A percentile compares a stretch with the other conserved stretches of the same genome.
phyloP scores from a whole-genome alignment of 176 grass and related monocot genomes.

The Carex parvula region DNA sequence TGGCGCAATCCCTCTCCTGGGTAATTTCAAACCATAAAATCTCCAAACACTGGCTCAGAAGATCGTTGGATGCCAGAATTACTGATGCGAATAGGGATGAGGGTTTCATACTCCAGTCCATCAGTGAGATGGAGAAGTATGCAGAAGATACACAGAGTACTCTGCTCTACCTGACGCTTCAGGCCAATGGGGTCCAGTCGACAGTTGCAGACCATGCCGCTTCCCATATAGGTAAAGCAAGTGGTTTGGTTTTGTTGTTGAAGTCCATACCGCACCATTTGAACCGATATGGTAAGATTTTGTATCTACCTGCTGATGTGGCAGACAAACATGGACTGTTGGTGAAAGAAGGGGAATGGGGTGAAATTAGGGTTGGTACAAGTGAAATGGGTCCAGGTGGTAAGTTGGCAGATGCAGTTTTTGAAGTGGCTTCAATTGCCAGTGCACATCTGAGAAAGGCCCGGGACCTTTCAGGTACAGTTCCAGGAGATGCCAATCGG shows the following conservation, averaged over 20 bases:
- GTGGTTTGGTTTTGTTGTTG: constrained; percentile 69
- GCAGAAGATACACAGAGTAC: constrained; percentile 83
- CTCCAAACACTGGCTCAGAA: constrained; percentile 84
- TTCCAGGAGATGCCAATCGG: constrained; percentile 45
- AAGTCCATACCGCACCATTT: constrained; percentile 83
- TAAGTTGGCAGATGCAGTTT: constrained; percentile 61
- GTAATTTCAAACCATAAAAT: constrained; percentile 51
- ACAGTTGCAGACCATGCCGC: constrained; percentile 67
- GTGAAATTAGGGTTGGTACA: constrained; percentile 50
- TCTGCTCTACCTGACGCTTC: constrained; percentile 72
- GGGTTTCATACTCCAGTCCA: constrained; percentile 35
- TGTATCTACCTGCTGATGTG: constrained; percentile 58
- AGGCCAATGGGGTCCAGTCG: constrained; percentile 68
- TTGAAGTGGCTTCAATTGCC: constrained; percentile 68
- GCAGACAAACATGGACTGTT: constrained; percentile 65
- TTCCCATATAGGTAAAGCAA: constrained; percentile 68
- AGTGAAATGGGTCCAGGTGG: constrained; percentile 55
- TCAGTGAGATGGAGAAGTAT: constrained; percentile 68
- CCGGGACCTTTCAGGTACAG: constrained; percentile 41
- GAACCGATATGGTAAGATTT: constrained; percentile 54
- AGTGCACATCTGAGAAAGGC: constrained; percentile 78
- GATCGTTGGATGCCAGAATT: constrained; percentile 72
- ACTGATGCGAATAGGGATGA: constrained; percentile 67
- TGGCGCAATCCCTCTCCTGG: constrained; percentile 55
- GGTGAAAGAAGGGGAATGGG: constrained; percentile 33